Percentiles rank a stretch among this genome's conserved stretches.
Evolutionary conservation across 352 stramenopile species (phyloP).

Genomic region (Globisporangium spinosum): DNA sequence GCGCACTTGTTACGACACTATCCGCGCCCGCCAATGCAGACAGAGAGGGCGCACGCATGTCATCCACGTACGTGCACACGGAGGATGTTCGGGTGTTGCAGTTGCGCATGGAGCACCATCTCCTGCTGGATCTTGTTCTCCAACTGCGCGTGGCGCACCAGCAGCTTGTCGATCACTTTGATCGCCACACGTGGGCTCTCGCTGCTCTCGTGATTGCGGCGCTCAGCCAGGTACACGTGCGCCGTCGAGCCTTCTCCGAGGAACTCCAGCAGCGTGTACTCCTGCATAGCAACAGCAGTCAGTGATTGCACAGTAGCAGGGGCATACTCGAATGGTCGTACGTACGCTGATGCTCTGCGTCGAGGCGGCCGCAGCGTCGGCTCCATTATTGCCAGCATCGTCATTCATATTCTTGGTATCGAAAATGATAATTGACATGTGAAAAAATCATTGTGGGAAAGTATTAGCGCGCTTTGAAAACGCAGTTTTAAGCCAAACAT

Average conservation of each 20-base stretch:
- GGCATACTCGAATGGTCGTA: neutral
- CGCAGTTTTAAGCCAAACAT: no score
- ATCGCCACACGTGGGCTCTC: conserved; percentile 46
- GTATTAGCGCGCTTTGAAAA: no score
- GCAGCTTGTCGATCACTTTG: conserved; percentile 82
- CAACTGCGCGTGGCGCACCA: conserved; percentile 53
- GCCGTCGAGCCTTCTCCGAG: conserved; percentile 71
- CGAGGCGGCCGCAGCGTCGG: neutral
- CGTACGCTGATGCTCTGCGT: conserved; percentile 13
- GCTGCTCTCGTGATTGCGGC: neutral
- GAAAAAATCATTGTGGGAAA: neutral
- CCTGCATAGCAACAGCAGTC: conserved; percentile 22
- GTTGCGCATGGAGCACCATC: conserved; percentile 60
- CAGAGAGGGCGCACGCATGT: neutral
- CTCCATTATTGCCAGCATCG: neutral
- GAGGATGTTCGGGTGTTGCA: conserved; percentile 99
- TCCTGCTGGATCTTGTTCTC: conserved; percentile 64
- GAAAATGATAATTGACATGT: neutral
- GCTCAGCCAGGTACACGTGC: conserved; percentile 68
- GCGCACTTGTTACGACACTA: no score
- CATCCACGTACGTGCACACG: conserved; percentile 61
- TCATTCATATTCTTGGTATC: neutral
- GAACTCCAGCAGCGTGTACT: conserved; percentile 71
- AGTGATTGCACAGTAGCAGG: neutral
- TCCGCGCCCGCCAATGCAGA: no score